Conservation (phyloP, 192 early-diverging fungal genomes). For the Mortierella hygrophila region DNA sequence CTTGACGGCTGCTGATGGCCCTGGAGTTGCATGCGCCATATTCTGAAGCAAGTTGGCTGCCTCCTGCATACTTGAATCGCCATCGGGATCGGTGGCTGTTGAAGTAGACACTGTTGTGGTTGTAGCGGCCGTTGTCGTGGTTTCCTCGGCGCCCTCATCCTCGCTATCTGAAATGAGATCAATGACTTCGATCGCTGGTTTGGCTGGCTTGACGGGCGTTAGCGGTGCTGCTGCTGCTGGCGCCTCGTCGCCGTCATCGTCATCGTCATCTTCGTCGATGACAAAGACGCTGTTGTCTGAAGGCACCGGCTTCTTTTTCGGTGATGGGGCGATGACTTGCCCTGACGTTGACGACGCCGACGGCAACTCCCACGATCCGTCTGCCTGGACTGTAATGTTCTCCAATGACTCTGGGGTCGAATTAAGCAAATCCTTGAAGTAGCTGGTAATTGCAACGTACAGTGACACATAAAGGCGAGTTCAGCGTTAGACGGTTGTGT, state of each 20-base stretch:
- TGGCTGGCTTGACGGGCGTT: conserved; percentile 20
- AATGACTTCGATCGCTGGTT: conserved; percentile 67
- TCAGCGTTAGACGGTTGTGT: conserved; percentile 46
- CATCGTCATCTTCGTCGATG: conserved; percentile 53
- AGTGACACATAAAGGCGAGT: background rate
- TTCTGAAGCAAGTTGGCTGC: conserved; percentile 33
- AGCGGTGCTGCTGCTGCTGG: background rate
- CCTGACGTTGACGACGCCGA: conserved; percentile 19
- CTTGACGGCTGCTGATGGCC: conserved; percentile 29
- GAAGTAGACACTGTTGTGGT: background rate
- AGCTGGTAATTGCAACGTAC: conserved; percentile 25
- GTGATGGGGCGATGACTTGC: conserved; percentile 8
- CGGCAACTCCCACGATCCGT: conserved; percentile 57
- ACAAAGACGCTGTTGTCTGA: conserved; percentile 29
- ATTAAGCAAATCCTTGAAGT: conserved; percentile 58
- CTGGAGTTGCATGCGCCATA: conserved; percentile 21
- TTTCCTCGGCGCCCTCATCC: conserved; percentile 46
- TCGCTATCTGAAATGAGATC: conserved; percentile 73
- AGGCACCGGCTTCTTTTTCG: conserved; percentile 17
- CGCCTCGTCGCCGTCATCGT: conserved; percentile 34
- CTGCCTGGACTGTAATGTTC: conserved; percentile 57
- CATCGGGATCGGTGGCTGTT: conserved; percentile 10
- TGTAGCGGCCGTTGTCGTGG: background rate
- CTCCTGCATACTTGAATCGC: conserved; percentile 39
- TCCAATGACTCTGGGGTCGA: conserved; percentile 55